These are phyloP conservation scores for Colletotrichum brevisporum DNA, from an alignment of 2,329 filamentous ascomycete genomes.

Conservation along the genomic window DNA sequence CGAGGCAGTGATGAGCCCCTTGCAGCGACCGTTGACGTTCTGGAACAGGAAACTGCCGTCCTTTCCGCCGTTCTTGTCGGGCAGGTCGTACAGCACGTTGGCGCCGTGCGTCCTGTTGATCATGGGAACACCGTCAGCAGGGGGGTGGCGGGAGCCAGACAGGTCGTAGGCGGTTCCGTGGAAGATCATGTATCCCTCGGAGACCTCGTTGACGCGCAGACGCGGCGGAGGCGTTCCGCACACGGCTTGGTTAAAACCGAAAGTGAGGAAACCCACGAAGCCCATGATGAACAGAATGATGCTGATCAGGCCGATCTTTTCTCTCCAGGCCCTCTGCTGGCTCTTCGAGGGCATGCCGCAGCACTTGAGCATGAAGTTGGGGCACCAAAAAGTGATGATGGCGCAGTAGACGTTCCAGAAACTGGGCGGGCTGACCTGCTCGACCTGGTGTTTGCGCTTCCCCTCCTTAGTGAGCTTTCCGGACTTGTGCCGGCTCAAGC, in stretches of 20 bases:
- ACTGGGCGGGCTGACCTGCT: constrained; percentile 83
- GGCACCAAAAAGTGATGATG: constrained; percentile 94
- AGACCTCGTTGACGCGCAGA: constrained; percentile 86
- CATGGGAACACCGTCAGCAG: constrained; percentile 81
- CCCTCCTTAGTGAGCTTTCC: constrained; percentile 77
- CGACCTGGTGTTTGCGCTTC: constrained; percentile 67
- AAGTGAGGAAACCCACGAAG: constrained; percentile 94
- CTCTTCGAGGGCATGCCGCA: constrained; percentile 89
- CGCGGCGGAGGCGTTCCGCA: constrained; percentile 81
- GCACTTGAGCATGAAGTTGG: constrained; percentile 85
- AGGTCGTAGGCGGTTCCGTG: constrained; percentile 93
- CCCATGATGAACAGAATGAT: constrained; percentile 90
- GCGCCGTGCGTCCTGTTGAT: constrained; percentile 64
- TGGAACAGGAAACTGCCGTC: constrained; percentile 98
- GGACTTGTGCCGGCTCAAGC: constrained; percentile 62
- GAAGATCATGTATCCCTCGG: constrained; percentile 91
- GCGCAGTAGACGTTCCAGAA: constrained; percentile 97
- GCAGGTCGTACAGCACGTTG: constrained; percentile 91
- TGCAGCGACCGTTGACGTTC: constrained; percentile 98
- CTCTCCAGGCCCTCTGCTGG: constrained; percentile 93
- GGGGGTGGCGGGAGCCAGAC: constrained; percentile 81
- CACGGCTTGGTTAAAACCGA: constrained; percentile 92
- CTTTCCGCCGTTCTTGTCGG: constrained; percentile 84
- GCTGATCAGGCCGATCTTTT: constrained; percentile 97
- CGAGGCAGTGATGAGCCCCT: constrained; percentile 84